phyloP scores from a whole-genome alignment of 202 grass and related monocot genomes.

The Cymbopogon flexuosus region DNA sequence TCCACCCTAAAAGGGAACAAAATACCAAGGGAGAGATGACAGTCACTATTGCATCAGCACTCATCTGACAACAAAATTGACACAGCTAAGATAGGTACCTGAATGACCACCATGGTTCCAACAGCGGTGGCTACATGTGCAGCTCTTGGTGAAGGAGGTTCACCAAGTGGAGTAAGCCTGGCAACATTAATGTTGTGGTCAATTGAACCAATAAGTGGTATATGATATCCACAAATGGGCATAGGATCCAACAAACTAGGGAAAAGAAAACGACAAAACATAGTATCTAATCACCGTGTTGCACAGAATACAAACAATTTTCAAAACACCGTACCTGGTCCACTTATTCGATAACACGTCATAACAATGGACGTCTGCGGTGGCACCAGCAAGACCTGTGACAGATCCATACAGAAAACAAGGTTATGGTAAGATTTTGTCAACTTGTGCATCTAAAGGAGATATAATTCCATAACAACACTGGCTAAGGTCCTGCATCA shows the following conservation, averaged over 20 bases:
- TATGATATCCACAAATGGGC: not conserved
- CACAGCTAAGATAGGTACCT: constrained; percentile 43
- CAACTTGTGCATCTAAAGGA: not conserved
- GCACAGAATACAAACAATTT: not conserved
- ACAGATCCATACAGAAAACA: constrained; percentile 20
- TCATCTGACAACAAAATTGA: not conserved
- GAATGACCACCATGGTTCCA: constrained; percentile 99
- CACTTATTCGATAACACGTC: constrained; percentile 90
- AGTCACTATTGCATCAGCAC: not conserved
- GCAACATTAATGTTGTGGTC: not conserved
- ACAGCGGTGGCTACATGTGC: constrained; percentile 98
- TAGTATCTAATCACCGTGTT: not conserved
- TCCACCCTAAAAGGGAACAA: constrained; percentile 64
- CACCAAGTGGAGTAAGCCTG: constrained; percentile 76
- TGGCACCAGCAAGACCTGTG: constrained; percentile 94
- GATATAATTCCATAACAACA: not conserved
- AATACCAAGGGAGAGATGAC: not conserved
- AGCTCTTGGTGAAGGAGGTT: constrained; percentile 97
- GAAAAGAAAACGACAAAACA: not conserved
- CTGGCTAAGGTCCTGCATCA: not conserved
- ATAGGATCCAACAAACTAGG: not conserved
- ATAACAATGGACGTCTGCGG: constrained; percentile 96
- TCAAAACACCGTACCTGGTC: constrained; percentile 49
- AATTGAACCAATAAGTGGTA: constrained; percentile 23
- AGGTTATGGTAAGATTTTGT: not conserved